Percentiles rank a stretch among this genome's conserved stretches.
Evolutionary conservation across 1,284 basidiomycete genomes (phyloP).

Genomic region (Irpex sp.): DNA sequence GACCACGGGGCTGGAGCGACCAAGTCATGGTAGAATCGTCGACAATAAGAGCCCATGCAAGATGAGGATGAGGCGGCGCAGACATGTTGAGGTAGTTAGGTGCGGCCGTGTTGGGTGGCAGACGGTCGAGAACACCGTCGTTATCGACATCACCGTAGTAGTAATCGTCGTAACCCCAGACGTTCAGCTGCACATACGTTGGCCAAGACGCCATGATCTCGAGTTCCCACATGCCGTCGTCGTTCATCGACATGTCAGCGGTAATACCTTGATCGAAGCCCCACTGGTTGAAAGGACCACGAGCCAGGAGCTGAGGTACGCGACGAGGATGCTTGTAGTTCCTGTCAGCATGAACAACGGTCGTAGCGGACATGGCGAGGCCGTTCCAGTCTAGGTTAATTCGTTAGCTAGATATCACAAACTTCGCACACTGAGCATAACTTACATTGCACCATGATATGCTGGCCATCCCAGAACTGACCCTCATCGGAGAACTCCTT

Average conservation of each 20-base stretch:
- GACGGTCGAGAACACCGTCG: slow-evolving; percentile 84
- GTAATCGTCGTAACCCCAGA: slow-evolving; percentile 85
- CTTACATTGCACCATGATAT: slow-evolving; percentile 85
- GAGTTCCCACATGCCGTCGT: slow-evolving; percentile 69
- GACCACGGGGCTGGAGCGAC: slow-evolving; percentile 77
- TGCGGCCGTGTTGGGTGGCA: slow-evolving; percentile 82
- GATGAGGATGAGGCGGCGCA: slow-evolving; percentile 72
- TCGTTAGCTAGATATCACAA: background rate
- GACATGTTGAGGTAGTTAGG: slow-evolving; percentile 90
- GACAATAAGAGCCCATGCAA: slow-evolving; percentile 81
- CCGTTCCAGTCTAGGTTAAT: slow-evolving; percentile 66
- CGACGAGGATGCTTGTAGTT: slow-evolving; percentile 63
- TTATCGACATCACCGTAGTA: slow-evolving; percentile 88
- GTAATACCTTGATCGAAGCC: slow-evolving; percentile 82
- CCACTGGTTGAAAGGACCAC: slow-evolving; percentile 88
- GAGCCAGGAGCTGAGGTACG: slow-evolving; percentile 80
- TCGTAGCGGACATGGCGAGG: slow-evolving; percentile 55
- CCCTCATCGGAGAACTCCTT: slow-evolving; percentile 47
- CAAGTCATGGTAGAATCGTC: slow-evolving; percentile 77
- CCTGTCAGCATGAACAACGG: slow-evolving; percentile 76
- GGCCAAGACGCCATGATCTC: slow-evolving; percentile 89
- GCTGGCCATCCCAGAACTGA: slow-evolving; percentile 80
- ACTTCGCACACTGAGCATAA: slow-evolving; percentile 11
- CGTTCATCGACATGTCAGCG: slow-evolving; percentile 59
- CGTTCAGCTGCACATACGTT: slow-evolving; percentile 52